These are phyloP conservation scores for Gyrodon lividus DNA, from an alignment of 768 basidiomycete genomes.

Conservation along the genomic window DNA sequence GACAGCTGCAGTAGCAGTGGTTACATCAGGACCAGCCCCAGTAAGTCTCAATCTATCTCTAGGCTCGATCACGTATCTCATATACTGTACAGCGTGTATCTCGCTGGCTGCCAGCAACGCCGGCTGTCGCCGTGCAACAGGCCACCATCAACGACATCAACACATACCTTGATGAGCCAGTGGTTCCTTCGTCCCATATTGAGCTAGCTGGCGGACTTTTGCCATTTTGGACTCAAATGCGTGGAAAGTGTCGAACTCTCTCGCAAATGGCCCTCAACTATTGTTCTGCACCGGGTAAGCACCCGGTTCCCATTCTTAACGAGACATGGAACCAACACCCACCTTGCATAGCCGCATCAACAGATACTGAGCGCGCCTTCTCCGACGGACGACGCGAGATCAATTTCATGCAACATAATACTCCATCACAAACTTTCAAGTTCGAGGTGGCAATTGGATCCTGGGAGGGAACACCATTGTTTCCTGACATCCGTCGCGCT, in stretches of 20 bases:
- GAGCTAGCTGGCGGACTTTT: background rate
- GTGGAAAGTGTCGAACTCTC: background rate
- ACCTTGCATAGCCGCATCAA: too few species aligned
- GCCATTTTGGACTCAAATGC: background rate
- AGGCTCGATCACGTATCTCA: too few species aligned
- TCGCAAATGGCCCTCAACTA: background rate
- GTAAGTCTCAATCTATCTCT: too few species aligned
- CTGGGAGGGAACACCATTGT: background rate
- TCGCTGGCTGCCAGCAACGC: too few species aligned
- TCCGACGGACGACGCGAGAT: background rate
- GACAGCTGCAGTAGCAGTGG: too few species aligned
- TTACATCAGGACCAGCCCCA: too few species aligned
- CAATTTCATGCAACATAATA: conserved; percentile 1
- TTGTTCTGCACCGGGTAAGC: background rate
- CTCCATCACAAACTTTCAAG: background rate
- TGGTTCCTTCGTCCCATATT: background rate
- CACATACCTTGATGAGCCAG: background rate
- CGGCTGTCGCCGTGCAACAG: too few species aligned
- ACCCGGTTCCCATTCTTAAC: too few species aligned
- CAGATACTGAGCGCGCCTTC: background rate
- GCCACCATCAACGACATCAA: background rate
- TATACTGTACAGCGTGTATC: too few species aligned
- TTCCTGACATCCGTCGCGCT: too few species aligned
- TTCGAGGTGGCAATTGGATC: conserved; percentile 1
- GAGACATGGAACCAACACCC: too few species aligned